These are phyloP conservation scores for Lyophyllum shimeji DNA, from an alignment of 768 basidiomycete genomes.

Conservation along the genomic window DNA sequence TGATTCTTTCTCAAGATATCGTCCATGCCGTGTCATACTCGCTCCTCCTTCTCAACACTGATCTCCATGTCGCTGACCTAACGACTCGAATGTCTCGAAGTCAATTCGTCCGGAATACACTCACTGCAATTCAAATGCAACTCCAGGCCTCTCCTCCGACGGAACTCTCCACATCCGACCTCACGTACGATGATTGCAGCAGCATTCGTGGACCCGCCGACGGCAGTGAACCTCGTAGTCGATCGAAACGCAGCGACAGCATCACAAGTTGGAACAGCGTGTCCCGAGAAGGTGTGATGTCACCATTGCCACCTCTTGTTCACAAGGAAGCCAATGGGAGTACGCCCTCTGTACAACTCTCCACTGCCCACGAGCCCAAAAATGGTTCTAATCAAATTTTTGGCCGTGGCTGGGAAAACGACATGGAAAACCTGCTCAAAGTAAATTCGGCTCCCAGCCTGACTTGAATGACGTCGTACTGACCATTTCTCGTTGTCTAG, in stretches of 20 bases:
- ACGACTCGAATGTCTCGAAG: slow-evolving; percentile 84
- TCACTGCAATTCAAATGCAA: slow-evolving; percentile 82
- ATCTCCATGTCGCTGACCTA: slow-evolving; percentile 94
- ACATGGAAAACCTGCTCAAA: slow-evolving; percentile 86
- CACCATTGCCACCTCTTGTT: slow-evolving; percentile 38
- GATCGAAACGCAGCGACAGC: slow-evolving; percentile 78
- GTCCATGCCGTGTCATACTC: slow-evolving; percentile 97
- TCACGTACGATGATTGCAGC: slow-evolving; percentile 62
- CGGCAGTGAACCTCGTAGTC: slow-evolving; percentile 50
- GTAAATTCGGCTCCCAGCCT: slow-evolving; percentile 36
- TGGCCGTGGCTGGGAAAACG: slow-evolving; percentile 77
- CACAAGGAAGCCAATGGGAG: slow-evolving; percentile 54
- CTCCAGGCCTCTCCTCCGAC: slow-evolving; percentile 53
- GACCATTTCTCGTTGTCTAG: slow-evolving; percentile 35
- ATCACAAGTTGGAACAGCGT: slow-evolving; percentile 85
- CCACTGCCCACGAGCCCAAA: slow-evolving; percentile 37
- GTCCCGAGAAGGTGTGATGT: slow-evolving; percentile 54
- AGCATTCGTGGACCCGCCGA: slow-evolving; percentile 60
- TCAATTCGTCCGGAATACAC: slow-evolving; percentile 92
- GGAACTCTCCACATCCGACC: slow-evolving; percentile 56
- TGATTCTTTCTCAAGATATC: slow-evolving; percentile 52
- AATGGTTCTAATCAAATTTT: slow-evolving; percentile 38
- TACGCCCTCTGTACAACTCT: slow-evolving; percentile 61
- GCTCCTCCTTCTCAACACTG: slow-evolving; percentile 91
- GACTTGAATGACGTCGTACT: not conserved